A percentile compares a stretch with the other conserved stretches of the same genome.
These are phyloP conservation scores for Lentinula novae-zelandiae DNA, from an alignment of 1,284 basidiomycete species.

Conservation along the genomic window DNA sequence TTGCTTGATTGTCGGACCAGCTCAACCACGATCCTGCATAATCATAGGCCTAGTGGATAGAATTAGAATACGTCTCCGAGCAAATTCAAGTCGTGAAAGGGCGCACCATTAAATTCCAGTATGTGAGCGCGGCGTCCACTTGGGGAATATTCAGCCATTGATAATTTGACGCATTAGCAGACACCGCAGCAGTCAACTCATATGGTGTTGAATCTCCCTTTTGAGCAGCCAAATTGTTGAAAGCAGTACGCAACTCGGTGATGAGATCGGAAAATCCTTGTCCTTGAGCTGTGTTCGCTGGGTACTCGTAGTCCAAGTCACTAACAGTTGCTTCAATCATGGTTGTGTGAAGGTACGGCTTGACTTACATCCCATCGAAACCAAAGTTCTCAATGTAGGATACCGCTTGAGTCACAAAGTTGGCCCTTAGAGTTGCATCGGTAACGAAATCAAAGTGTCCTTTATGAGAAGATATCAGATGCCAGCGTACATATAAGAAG, in stretches of 20 bases:
- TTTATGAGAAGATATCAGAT: conserved; percentile 12
- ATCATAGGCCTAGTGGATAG: conserved; percentile 60
- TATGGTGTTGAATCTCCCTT: conserved; percentile 64
- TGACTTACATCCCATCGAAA: conserved; percentile 75
- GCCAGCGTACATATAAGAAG: too few species aligned
- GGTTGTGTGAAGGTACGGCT: background rate
- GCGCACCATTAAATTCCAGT: conserved; percentile 90
- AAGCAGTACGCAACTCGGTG: conserved; percentile 52
- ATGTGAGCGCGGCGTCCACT: conserved; percentile 74
- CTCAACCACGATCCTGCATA: conserved; percentile 71
- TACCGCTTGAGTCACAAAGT: conserved; percentile 72
- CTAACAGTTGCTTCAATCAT: conserved; percentile 26
- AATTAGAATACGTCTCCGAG: background rate
- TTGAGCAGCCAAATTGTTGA: conserved; percentile 42
- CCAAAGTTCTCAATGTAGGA: conserved; percentile 82
- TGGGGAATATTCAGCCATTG: conserved; percentile 61
- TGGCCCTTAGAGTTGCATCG: conserved; percentile 48
- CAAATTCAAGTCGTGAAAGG: background rate
- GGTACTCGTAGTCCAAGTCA: conserved; percentile 72
- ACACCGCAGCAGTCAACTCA: conserved; percentile 52
- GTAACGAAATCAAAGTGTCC: conserved; percentile 66
- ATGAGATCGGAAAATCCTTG: conserved; percentile 58
- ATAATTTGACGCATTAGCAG: conserved; percentile 69
- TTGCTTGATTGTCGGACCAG: conserved; percentile 77
- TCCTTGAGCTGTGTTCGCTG: conserved; percentile 45